These are phyloP conservation scores for Acacia pycnantha DNA, from an alignment of 331 rosid species.

Conservation along the genomic window DNA sequence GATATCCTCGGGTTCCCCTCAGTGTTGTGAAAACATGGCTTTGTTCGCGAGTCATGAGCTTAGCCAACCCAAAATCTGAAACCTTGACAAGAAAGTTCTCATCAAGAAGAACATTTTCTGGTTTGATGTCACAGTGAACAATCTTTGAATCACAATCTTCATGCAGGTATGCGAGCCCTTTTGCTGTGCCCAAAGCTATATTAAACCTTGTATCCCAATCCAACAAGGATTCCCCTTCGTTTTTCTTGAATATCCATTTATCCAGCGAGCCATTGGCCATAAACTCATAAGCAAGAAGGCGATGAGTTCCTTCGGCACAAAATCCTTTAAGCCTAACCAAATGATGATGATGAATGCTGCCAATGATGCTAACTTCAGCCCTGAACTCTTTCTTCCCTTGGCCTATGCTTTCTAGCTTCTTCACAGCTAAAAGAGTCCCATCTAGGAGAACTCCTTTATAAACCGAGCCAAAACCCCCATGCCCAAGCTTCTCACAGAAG, in stretches of 20 bases:
- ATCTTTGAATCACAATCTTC: conserved; percentile 74
- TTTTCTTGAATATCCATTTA: conserved; percentile 67
- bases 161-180: conserved; percentile 67
- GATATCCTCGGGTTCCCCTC: conserved; percentile 71
- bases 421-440: conserved; percentile 83
- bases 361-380: conserved; percentile 97
- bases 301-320: conserved; percentile 79
- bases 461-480: conserved; percentile 93
- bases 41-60: conserved; percentile 68
- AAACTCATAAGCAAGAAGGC: conserved; percentile 83
- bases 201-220: conserved; percentile 71
- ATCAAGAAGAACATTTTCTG: conserved; percentile 72
- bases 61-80: conserved; percentile 69
- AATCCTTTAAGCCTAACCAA: conserved; percentile 79
- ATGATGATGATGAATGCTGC: conserved; percentile 90
- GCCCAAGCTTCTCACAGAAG: conserved; percentile 82
- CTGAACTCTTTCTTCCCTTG: conserved; percentile 96
- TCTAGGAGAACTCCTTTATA: conserved; percentile 71
- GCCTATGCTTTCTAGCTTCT: conserved; percentile 80
- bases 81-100: conserved; percentile 59
- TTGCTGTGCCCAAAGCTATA: conserved; percentile 70
- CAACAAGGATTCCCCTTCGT: conserved; percentile 44
- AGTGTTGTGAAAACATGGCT: conserved; percentile 73
- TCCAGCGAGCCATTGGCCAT: conserved; percentile 76
- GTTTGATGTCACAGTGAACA: conserved; percentile 70